Evolutionary conservation across 2,329 filamentous ascomycete species (phyloP), one percentile per base, ranked within the genome.

Genomic region (Talaromyces sp.): DNA sequence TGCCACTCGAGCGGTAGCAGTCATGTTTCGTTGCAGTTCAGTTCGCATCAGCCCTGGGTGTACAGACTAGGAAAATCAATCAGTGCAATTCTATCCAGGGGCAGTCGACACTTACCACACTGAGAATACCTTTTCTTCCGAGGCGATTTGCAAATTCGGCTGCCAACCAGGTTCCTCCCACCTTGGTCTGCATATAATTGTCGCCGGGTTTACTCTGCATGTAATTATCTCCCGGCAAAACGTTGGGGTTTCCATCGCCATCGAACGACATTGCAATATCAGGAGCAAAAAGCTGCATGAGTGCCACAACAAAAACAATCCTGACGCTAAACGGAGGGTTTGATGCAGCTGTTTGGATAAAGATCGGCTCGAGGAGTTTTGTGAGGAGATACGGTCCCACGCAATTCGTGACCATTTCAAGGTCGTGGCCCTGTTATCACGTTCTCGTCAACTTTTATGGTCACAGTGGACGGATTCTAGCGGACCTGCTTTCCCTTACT

Each of bases 21-120:
- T 28, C 58, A 63, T 61, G 57, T 76, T 67, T 32, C 74, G 65
- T 53, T 73, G 69, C 15, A 79, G 63, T 28, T 74, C 72, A 8
- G 76, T 78, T 47, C 62, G 68, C 65, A 80, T 71, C 39, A 78
- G 74, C 0, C 78, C 78, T 0, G 78, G 78, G 64, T 80, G 78
- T 32, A 77, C 63, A 25, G 64, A 60, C 61, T 62, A 47, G 15
- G 27, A 11, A 36, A 54, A 32, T 39, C 15, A 58, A 44, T 60
- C 65, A 42, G 47, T 69, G 30, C 32, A 55, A 10, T 49, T 58
- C 36, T 39, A 17, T 17, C 17, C 64, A 62, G 64, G 60, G 62
- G 44, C 10, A 64, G 19, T 64, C 42, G 15, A 61, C 69, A 64
- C 63, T 66, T 13, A 66, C 69, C 8, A 76, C 68, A 59, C 59